phyloP scores from a whole-genome alignment of 1,139 yeast genomes.

The Zygosaccharomyces sapae region DNA sequence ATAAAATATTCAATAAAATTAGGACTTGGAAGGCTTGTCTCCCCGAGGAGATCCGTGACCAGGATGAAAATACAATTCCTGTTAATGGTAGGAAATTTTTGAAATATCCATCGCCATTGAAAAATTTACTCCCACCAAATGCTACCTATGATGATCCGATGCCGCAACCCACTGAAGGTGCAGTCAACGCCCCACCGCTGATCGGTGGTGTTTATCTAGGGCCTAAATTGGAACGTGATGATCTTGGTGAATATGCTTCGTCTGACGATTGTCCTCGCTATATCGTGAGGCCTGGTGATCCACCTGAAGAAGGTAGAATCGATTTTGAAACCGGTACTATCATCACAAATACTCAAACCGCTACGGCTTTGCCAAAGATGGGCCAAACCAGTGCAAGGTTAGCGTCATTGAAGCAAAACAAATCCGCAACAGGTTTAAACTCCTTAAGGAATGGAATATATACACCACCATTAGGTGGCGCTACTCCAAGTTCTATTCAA shows the following conservation, averaged over 20 bases:
- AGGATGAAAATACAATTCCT: slow-evolving; percentile 76
- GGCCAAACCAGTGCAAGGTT: slow-evolving; percentile 23
- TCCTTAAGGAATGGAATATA: slow-evolving; percentile 12
- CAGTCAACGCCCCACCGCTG: slow-evolving; percentile 83
- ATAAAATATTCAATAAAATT: slow-evolving; percentile 85
- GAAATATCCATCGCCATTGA: slow-evolving; percentile 78
- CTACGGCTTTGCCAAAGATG: slow-evolving; percentile 24
- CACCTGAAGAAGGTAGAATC: slow-evolving; percentile 35
- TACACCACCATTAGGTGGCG: slow-evolving; percentile 8
- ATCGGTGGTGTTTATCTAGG: slow-evolving; percentile 85
- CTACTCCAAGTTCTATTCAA: slow-evolving; percentile 8
- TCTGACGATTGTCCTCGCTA: slow-evolving; percentile 62
- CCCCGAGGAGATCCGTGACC: slow-evolving; percentile 91
- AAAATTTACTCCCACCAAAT: slow-evolving; percentile 66
- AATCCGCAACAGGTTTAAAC: slow-evolving; percentile 16
- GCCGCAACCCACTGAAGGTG: slow-evolving; percentile 76
- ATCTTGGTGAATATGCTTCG: slow-evolving; percentile 65
- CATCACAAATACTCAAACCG: slow-evolving; percentile 23
- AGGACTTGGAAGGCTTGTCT: slow-evolving; percentile 98
- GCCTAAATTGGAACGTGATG: slow-evolving; percentile 71
- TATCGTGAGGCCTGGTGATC: slow-evolving; percentile 43
- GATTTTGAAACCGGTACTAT: slow-evolving; percentile 35
- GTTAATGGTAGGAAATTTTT: slow-evolving; percentile 55
- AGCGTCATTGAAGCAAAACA: slow-evolving; percentile 22
- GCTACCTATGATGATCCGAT: slow-evolving; percentile 69